phyloP scores from a whole-genome alignment of 2,329 filamentous ascomycete species.

The Colletotrichum sp. region DNA sequence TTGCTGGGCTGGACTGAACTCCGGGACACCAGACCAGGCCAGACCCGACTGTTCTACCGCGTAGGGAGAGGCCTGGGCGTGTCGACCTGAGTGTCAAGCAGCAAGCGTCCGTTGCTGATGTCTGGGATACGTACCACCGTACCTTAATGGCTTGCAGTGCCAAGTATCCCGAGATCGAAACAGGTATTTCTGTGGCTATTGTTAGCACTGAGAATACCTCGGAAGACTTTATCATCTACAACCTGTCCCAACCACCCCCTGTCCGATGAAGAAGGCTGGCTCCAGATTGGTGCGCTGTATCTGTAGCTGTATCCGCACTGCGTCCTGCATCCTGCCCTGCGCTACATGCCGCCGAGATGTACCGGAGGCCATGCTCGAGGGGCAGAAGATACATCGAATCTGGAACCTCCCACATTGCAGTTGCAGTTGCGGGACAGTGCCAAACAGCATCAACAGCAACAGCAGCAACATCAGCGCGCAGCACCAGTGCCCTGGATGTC shows the following conservation, averaged over 20 bases:
- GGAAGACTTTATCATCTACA: not conserved
- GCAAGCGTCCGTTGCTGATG: not conserved
- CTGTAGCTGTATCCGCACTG: constrained; percentile 3
- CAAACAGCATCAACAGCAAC: not conserved
- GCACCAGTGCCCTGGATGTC: not conserved
- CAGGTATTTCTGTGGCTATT: not conserved
- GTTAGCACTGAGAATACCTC: not conserved
- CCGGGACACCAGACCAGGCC: not conserved
- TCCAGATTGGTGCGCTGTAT: constrained; percentile 13
- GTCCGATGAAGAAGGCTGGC: constrained; percentile 1
- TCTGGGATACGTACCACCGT: not conserved
- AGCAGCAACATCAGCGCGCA: not conserved
- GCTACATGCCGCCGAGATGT: not conserved
- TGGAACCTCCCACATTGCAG: not conserved
- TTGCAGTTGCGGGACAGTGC: not conserved
- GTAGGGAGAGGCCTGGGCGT: not conserved
- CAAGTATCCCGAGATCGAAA: not conserved
- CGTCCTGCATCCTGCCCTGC: constrained; percentile 2
- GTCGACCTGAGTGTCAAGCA: not conserved
- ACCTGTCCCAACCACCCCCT: not conserved
- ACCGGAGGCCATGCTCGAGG: not conserved
- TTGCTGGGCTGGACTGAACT: constrained; percentile 2
- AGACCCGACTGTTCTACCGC: not conserved
- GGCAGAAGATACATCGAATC: not conserved
- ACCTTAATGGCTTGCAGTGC: not conserved